phyloP scores from a whole-genome alignment of 371 early-diverging fungal species.

The Synchytrium microbalum region DNA sequence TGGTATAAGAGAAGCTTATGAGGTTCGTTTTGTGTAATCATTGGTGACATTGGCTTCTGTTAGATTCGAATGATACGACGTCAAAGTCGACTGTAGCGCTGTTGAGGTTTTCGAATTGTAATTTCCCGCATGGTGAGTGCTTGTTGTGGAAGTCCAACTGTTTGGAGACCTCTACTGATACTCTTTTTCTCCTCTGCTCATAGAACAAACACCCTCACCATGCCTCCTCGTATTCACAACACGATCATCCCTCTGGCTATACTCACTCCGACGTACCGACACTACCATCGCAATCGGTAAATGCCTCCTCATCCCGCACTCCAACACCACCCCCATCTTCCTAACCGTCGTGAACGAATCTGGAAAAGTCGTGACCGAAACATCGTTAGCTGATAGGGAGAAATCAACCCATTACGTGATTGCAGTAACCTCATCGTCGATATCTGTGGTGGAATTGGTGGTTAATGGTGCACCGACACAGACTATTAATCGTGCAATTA shows the following conservation, averaged over 20 bases:
- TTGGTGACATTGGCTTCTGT: not conserved
- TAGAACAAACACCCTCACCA: not conserved
- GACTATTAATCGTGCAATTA: not conserved
- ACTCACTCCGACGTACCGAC: not conserved
- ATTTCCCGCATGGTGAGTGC: not conserved
- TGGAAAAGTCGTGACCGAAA: not conserved
- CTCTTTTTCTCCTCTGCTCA: too few species aligned
- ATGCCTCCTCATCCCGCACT: not conserved
- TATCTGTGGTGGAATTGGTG: not conserved
- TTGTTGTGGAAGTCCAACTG: too few species aligned
- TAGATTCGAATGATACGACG: not conserved
- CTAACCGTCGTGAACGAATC: not conserved
- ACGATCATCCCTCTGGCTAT: not conserved
- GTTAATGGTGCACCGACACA: not conserved
- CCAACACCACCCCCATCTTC: not conserved
- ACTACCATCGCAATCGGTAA: not conserved
- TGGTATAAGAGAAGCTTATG: not conserved
- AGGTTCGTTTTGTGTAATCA: not conserved
- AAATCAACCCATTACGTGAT: not conserved
- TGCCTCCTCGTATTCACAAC: not conserved
- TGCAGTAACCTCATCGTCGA: not conserved
- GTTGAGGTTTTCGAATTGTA: not conserved
- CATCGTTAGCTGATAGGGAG: not conserved
- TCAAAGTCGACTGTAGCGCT: not conserved
- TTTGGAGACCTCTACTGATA: too few species aligned